Percentiles rank a stretch among this genome's conserved stretches.
phyloP scores from a whole-genome alignment of 2,329 filamentous ascomycete species.

The Fusarium sp. region DNA sequence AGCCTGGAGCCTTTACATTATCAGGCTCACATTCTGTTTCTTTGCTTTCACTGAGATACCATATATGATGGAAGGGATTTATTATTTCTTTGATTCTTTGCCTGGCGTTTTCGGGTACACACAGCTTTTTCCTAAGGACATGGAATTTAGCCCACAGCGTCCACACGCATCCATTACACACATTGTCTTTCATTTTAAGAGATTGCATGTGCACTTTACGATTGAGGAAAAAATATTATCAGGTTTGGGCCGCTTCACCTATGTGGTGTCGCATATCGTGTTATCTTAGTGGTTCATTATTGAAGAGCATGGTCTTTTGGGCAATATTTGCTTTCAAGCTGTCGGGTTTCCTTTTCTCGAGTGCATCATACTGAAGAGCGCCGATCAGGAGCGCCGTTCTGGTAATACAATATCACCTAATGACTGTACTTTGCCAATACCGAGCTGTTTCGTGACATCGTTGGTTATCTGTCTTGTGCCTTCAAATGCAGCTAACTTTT shows the following conservation, averaged over 20 bases:
- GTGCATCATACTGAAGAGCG: not conserved
- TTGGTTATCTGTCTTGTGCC: not conserved
- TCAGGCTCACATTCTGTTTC: conserved; percentile 8
- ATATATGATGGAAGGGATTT: conserved; percentile 20
- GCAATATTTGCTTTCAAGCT: conserved; percentile 3
- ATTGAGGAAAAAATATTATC: conserved; percentile 15
- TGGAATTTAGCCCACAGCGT: conserved; percentile 33
- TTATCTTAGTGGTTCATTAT: conserved; percentile 9
- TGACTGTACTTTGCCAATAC: not conserved
- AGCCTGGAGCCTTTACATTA: not conserved
- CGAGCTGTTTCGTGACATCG: not conserved
- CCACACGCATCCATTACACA: conserved; percentile 36
- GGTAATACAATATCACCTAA: conserved; percentile 17
- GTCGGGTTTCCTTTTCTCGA: conserved; percentile 5
- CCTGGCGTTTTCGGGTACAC: conserved; percentile 35
- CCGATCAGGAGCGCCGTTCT: not conserved
- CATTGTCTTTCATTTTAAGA: conserved; percentile 28
- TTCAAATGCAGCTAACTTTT: not conserved
- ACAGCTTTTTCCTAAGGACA: conserved; percentile 25
- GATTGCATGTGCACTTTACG: conserved; percentile 23
- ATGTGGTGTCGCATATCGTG: not conserved
- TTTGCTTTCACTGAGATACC: conserved; percentile 35
- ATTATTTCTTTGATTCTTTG: conserved; percentile 17
- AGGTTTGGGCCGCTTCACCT: not conserved
- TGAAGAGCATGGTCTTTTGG: conserved; percentile 18